Base-by-base conservation (phyloP, 768 basidiomycete species). In the Cyclocybe aegerita region DNA sequence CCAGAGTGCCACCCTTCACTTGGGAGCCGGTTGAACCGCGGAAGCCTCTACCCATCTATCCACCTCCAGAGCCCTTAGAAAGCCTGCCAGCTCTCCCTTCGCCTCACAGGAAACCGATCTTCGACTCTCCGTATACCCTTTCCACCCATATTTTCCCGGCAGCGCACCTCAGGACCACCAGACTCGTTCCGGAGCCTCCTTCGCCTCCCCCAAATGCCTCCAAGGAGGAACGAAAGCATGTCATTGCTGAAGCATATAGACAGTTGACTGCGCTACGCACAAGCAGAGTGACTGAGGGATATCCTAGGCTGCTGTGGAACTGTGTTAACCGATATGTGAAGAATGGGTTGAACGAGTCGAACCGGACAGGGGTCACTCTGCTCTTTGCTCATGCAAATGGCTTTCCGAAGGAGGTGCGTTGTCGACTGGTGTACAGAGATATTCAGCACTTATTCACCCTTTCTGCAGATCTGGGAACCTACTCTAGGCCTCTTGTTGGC, bases 371-470 rank as follows among this genome's bases (percentile, higher is more conserved):
- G 0, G 46, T 89, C 8, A 95, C 91, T 0, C 65, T 95, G 44
- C 78, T 94, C 54, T 72, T 90, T 41, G 80, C 82, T 4, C 93
- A 95, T 64, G 91, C 90, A 2, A 95, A 91, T 65, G 93, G 94
- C 1, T 87, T 95, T 58, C 82, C 81, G 41, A 95, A 94, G 65
- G 92, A 95, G 82, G 90, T 83, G 46, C 42, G 80, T 54, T 23
- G 9, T 37, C 34, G 1, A 1, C 9, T 30, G 7, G 8, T 38
- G 39, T 16, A 9, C 42, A 45, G 39, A 23, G 23, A 33, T 35
- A 43, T 37, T 14, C 31, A 14, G 12, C 36, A 17, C 32, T 23
- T 23, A 23, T 2, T 23, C 23, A 23, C 4, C 23, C 4, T 4
- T 23, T 2, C 46, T 41, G 37, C 16, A 95, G 91, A 88, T 80